These are phyloP conservation scores for Mortierella alpina DNA, from an alignment of 192 early-diverging fungal species.

Conservation along the genomic window DNA sequence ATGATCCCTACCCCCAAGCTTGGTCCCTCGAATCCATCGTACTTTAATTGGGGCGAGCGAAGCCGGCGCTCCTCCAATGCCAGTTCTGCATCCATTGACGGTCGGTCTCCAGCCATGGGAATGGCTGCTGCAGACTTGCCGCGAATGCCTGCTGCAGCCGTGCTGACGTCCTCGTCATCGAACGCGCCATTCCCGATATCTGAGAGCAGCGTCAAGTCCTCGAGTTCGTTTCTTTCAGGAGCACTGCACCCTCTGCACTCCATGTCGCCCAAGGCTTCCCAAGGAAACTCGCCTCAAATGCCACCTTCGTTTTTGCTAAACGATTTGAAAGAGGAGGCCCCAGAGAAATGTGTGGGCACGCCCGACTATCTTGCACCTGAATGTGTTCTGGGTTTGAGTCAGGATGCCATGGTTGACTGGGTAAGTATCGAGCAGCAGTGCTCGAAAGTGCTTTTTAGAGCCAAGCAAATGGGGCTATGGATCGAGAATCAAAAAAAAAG, in stretches of 20 bases:
- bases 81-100: slow-evolving; percentile 54
- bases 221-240: slow-evolving; percentile 39
- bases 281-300: slow-evolving; percentile 48
- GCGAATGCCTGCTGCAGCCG: slow-evolving; percentile 41
- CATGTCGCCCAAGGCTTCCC: slow-evolving; percentile 41
- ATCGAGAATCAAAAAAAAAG: no score
- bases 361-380: slow-evolving; percentile 92
- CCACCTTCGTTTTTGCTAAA: slow-evolving; percentile 59
- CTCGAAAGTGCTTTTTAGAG: background rate
- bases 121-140: slow-evolving; percentile 35
- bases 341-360: slow-evolving; percentile 81
- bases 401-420: slow-evolving; percentile 90
- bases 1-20: slow-evolving; percentile 52
- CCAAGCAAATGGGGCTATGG: no score
- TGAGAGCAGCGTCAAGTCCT: slow-evolving; percentile 51
- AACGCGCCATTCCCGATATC: slow-evolving; percentile 47
- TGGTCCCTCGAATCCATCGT: slow-evolving; percentile 37
- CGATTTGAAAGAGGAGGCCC: slow-evolving; percentile 56
- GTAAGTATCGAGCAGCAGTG: slow-evolving; percentile 55
- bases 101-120: slow-evolving; percentile 30
- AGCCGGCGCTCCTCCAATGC: slow-evolving; percentile 61
- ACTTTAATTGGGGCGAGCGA: slow-evolving; percentile 55
- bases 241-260: slow-evolving; percentile 24
- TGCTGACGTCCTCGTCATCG: slow-evolving; percentile 30
- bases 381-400: slow-evolving; percentile 84